Evolutionary conservation across 768 basidiomycete genomes (phyloP), one percentile per base, ranked within the genome.

Genomic region (Coprinopsis marcescibilis): DNA sequence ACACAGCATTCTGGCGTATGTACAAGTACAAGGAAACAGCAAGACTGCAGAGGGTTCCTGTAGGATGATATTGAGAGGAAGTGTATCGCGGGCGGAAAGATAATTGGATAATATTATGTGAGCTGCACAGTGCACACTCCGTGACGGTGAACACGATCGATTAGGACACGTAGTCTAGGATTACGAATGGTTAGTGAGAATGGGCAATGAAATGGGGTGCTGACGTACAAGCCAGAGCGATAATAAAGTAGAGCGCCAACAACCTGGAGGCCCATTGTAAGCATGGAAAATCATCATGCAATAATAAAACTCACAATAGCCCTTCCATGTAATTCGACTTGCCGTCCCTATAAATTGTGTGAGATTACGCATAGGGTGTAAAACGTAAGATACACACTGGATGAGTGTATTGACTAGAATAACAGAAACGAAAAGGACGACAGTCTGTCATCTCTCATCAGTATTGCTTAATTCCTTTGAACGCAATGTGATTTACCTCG

Each of bases 281-380:
- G 65, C 14, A 67, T 68, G 8, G 67, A 55, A 40, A 20, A 33
- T 10, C 15, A 19, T 4, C 46, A 56, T 36, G 51, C 60, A 34
- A 44, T 66, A 14, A 36, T 13, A n/a, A 24, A 4, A 58, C 65
- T 15, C 54, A 71, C 88, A 93, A 86, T 34, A 90, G 61, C 26
- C 93, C 93, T 67, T 94, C 92, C 83, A 95, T 87, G 59, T 90
- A 93, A 58, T 94, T 93, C 13, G 86, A 84, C 57, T 83, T 85
- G 36, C 91, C 91, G 52, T 89, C 85, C 67, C 81, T 78, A 38
- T n/a, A 20, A n/a, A 27, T 26, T 44, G 39, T 35, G 49, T 50
- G 15, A 50, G 30, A 26, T 45, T 5, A 30, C 45, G 26, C 29
- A 23, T 12, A 40, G 34, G 10, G 13, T 33, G 41, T 30, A 37